Evolutionary conservation across 305 asterid genomes (phyloP), one percentile per base, ranked within the genome.

Genomic region (Nicotiana rustica): DNA sequence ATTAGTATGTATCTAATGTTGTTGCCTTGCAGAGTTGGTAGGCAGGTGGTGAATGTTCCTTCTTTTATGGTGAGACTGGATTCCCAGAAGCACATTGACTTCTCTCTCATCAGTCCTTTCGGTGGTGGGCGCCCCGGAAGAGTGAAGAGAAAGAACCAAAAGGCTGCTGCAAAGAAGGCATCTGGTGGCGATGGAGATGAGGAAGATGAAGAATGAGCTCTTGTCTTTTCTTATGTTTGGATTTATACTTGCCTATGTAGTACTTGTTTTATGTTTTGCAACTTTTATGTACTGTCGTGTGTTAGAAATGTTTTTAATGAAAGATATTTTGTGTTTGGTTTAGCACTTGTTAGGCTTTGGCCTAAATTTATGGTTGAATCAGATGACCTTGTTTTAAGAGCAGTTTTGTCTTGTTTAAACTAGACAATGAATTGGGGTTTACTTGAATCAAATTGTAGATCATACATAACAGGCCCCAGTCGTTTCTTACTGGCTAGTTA

Each of bases 101-200:
- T 86, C 82, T 84, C 88, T 14, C 79, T 87, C 25, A 84, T 86
- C 31, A 87, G 88, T 80, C 89, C 88, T 9, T 87, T 87, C 10
- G 89, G 89, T 41, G 89, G 89, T 41, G 89, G 88, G 31, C 88
- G 88, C 29, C 85, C 89, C 2, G 89, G 89, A 29, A 80, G 89
- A 85, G 88, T 87, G 82, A 80, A 87, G 86, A 76, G 88, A 82
- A 87, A 65, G 90, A 87, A 87, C 85, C 90, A 85, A 77, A 87
- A 87, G 84, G 85, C 88, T 1, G 90, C 90, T 44, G 86, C 90
- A 2, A 87, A 87, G 90, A 87, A 87, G 75, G 86, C 88, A 10
- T 61, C 88, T 33, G 86, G 90, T 41, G 88, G 88, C 9, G 88
- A 82, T 0, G 88, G 88, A 2, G 88, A 87, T 0, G 86, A 87